Base-by-base conservation (phyloP, 768 basidiomycete genomes). In the Pholiota conissans region DNA sequence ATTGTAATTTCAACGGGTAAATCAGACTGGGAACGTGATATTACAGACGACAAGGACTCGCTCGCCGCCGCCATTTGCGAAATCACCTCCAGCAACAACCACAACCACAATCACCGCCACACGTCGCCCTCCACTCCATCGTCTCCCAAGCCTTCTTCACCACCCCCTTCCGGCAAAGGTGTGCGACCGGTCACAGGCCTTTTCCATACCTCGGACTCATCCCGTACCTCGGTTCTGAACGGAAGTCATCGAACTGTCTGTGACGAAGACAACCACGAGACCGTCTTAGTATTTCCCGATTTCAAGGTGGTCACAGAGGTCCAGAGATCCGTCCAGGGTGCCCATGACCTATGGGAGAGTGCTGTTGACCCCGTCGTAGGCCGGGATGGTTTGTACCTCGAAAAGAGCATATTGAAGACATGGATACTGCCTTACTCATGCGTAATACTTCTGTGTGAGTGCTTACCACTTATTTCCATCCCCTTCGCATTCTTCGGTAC, bases 231-330 rank as follows among this genome's bases (percentile, higher is more conserved):
- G 2, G 83, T 96, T 32, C 77, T 94, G 45, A 96, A 96, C 65
- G 93, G 91, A 24, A 94, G 89, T 65, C 89, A 93, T 65, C 78
- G 77, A 56, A 85, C 90, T 6, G 73, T 93, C 49, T 86, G 83
- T n/a, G 81, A 86, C 52, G 79, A 86, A 55, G 69, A 80, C 32
- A 77, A 83, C 49, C 75, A 78, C 51, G 89, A 95, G 62, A 90
- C 90, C 0, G 90, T 95, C 16, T 79, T 99, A 40, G 83, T 98
- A 1, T 85, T 99, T 64, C 96, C 96, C 5, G 96, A 99, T 72
- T 98, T 87, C 77, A 93, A 86, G 63, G 79, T 94, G 46, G 81
- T 95, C 27, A 80, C 84, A 2, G 87, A 88, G 51, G 85, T 98
- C 13, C 82, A 83, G 22, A 77, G 84, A 30, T 81, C 87, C 0